phyloP scores from a whole-genome alignment of 2,329 filamentous ascomycete species.

The Colletotrichum cereale region DNA sequence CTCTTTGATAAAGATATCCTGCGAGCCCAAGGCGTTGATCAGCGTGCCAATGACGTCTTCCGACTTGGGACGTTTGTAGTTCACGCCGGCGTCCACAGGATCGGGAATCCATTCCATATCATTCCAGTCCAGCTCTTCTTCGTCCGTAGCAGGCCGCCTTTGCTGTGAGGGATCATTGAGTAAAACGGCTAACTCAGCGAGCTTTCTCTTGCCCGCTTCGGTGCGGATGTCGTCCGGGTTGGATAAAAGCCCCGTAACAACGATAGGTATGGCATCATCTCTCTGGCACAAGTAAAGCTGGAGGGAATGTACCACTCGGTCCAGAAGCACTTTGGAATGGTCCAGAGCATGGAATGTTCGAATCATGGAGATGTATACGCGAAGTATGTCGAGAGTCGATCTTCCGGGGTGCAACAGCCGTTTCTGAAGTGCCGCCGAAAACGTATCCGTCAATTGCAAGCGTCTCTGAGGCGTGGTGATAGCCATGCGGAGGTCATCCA shows the following conservation, averaged over 20 bases:
- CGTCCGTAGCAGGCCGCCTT: conserved; percentile 64
- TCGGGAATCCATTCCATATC: conserved; percentile 96
- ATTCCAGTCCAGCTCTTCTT: conserved; percentile 85
- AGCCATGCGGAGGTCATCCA: conserved; percentile 80
- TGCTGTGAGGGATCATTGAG: conserved; percentile 72
- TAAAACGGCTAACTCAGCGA: conserved; percentile 76
- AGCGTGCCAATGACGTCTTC: conserved; percentile 94
- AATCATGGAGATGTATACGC: conserved; percentile 84
- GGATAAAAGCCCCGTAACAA: conserved; percentile 79
- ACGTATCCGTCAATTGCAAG: conserved; percentile 76
- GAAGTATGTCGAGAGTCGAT: conserved; percentile 81
- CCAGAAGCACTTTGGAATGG: conserved; percentile 81
- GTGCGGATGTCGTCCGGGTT: conserved; percentile 63
- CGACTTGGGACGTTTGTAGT: conserved; percentile 89
- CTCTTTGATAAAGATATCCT: conserved; percentile 94
- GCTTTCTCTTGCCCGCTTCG: conserved; percentile 60
- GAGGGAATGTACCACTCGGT: conserved; percentile 79
- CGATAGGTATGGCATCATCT: conserved; percentile 82
- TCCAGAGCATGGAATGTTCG: conserved; percentile 81
- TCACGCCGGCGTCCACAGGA: conserved; percentile 90
- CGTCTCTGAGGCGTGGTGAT: conserved; percentile 77
- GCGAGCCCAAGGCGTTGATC: conserved; percentile 87
- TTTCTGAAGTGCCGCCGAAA: conserved; percentile 73
- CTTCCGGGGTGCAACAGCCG: conserved; percentile 81
- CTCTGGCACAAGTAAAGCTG: conserved; percentile 82